Evolutionary conservation across 2,329 filamentous ascomycete species (phyloP).

Genomic region (Penicillium sp.): DNA sequence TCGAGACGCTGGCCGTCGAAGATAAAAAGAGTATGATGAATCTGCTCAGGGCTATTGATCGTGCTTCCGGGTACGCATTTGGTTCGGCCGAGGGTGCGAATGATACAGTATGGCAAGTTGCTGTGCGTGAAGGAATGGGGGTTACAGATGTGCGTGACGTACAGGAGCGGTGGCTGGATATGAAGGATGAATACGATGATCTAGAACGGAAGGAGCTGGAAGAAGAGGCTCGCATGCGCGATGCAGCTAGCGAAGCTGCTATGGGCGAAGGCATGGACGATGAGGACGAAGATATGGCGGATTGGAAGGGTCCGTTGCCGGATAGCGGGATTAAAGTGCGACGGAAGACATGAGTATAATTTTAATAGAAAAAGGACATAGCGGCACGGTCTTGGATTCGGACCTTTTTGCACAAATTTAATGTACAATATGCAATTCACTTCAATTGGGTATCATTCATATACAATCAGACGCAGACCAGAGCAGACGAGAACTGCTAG

Average conservation of each 20-base stretch:
- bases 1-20: slow-evolving; percentile 92
- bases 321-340: slow-evolving; percentile 74
- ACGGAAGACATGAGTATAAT: slow-evolving; percentile 60
- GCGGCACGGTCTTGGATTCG: not conserved
- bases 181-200: slow-evolving; percentile 84
- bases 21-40: slow-evolving; percentile 98
- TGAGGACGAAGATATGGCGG: slow-evolving; percentile 31
- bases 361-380: not conserved
- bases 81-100: slow-evolving; percentile 88
- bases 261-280: slow-evolving; percentile 30
- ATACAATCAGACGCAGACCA: slow-evolving; percentile 8
- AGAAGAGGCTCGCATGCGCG: slow-evolving; percentile 66
- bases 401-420: not conserved
- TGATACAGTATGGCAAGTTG: slow-evolving; percentile 95
- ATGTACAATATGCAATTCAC: slow-evolving; percentile 23
- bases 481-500: not conserved
- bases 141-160: slow-evolving; percentile 84
- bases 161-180: slow-evolving; percentile 94
- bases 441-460: slow-evolving; percentile 25
- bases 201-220: slow-evolving; percentile 75
- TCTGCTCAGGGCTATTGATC: slow-evolving; percentile 83
- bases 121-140: slow-evolving; percentile 73
- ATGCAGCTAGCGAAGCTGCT: slow-evolving; percentile 36
- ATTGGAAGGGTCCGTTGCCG: slow-evolving; percentile 45
- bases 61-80: slow-evolving; percentile 91